Base-by-base conservation (phyloP, 768 basidiomycete species). In the Pholiota conissans region DNA sequence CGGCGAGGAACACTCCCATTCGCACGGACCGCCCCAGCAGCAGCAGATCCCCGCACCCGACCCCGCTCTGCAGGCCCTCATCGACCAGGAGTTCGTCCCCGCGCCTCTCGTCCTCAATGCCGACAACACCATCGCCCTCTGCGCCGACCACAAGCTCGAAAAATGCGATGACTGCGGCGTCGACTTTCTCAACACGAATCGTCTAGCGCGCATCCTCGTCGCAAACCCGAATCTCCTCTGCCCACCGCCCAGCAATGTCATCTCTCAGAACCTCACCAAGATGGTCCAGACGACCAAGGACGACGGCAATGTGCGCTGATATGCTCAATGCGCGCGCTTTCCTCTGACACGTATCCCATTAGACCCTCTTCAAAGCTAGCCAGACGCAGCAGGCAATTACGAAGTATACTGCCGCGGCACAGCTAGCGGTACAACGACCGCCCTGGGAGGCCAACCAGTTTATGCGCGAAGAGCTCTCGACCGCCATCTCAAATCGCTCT, bases 381-480 rank as follows among this genome's bases (percentile, higher is more conserved):
- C 79, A 89, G 48, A 84, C 85, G 66, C 76, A 72, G 10, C 80
- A 85, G 50, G 93, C 96, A 2, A 84, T 95, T 60, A 75, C 82
- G 59, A 82, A 86, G 34, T 98, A 98, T 74, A 87, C 84, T 18
- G 81, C 85, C 58, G 91, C 93, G 32, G 86, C 89, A 9, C 79
- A 80, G 60, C 78, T 93, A 34, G 93, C 94, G 0, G 73, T 85
- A 0, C 87, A 90, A 61, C 84, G 96, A 24, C 89, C 93, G 2
- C 86, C 91, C 35, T 98, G 95, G 91, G 96, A 98, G 69, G 77
- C 83, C n/a, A 85, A 87, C 55, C 82, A 83, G 29, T 68, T 92
- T 61, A 84, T 91, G 74, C 84, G 92, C 56, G 97, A 99, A 63
- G 97, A 99, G 67, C 81, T 97, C 47, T 89, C 92, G 11, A 89